A percentile compares a stretch with the other conserved stretches of the same genome.
phyloP scores from a whole-genome alignment of 2,329 filamentous ascomycete genomes.

The Aureobasidium sp. region DNA sequence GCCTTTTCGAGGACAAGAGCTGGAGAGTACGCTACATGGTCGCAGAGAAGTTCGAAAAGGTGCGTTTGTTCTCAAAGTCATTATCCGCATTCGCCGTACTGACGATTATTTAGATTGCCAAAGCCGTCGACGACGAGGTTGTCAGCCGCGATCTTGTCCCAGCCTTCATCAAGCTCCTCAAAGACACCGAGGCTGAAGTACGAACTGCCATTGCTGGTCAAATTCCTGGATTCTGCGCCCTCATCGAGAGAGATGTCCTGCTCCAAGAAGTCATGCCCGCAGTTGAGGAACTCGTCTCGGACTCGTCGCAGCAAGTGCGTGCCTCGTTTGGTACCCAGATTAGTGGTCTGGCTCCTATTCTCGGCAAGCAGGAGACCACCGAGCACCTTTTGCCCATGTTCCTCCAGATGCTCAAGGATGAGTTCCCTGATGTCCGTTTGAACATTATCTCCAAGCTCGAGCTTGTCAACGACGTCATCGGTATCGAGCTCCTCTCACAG shows the following conservation, averaged over 20 bases:
- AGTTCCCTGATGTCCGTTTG: conserved; percentile 93
- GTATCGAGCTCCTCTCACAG: conserved; percentile 92
- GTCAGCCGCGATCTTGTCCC: conserved; percentile 89
- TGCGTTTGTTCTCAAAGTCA: conserved; percentile 29
- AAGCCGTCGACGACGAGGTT: conserved; percentile 96
- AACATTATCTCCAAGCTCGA: conserved; percentile 99
- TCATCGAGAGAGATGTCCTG: conserved; percentile 79
- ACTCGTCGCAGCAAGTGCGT: conserved; percentile 93
- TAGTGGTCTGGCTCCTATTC: conserved; percentile 88
- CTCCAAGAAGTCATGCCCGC: conserved; percentile 95
- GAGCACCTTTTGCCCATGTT: conserved; percentile 98
- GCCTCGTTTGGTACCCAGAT: conserved; percentile 94
- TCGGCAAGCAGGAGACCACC: conserved; percentile 97
- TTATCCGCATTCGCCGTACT: conserved; percentile 12
- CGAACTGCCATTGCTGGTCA: conserved; percentile 94
- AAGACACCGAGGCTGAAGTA: conserved; percentile 96
- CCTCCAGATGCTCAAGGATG: conserved; percentile 98
- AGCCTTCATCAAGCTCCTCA: conserved; percentile 93
- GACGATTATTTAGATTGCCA: conserved; percentile 63
- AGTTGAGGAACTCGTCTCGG: conserved; percentile 91
- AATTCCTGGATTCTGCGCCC: conserved; percentile 89
- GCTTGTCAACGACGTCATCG: conserved; percentile 96
- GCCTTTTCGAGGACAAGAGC: conserved; percentile 97
- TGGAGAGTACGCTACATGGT: conserved; percentile 99
- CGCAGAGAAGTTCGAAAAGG: conserved; percentile 96